phyloP scores from a whole-genome alignment of 1,284 basidiomycete genomes.

The Pseudozyma tsukubaensis region DNA sequence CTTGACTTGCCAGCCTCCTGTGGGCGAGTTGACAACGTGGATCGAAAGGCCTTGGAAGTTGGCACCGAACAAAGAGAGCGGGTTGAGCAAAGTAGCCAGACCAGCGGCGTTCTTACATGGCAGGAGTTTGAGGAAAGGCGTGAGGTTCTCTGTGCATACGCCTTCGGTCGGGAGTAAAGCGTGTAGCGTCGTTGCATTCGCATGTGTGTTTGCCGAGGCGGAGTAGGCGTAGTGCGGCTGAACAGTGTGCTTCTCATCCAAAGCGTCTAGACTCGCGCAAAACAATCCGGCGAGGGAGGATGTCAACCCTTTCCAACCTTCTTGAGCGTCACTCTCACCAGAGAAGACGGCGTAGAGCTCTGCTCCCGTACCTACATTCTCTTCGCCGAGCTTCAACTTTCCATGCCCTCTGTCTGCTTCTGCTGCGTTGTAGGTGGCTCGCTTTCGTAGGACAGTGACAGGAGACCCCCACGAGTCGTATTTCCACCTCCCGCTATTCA shows the following conservation, averaged over 20 bases:
- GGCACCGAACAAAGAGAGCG: constrained; percentile 84
- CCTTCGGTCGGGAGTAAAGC: constrained; percentile 49
- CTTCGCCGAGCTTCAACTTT: constrained; percentile 69
- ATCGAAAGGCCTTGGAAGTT: constrained; percentile 89
- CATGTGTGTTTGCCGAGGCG: not conserved
- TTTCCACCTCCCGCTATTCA: constrained; percentile 91
- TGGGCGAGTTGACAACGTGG: constrained; percentile 69
- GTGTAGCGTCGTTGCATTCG: constrained; percentile 39
- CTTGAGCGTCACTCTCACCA: constrained; percentile 71
- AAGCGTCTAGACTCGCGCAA: constrained; percentile 83
- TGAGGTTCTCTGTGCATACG: constrained; percentile 91
- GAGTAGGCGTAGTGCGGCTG: constrained; percentile 39
- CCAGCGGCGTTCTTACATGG: constrained; percentile 90
- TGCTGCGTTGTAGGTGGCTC: constrained; percentile 1
- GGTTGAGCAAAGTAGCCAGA: constrained; percentile 84
- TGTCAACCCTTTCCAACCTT: constrained; percentile 80
- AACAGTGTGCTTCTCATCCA: constrained; percentile 55
- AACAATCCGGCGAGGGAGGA: constrained; percentile 92
- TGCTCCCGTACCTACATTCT: constrained; percentile 82
- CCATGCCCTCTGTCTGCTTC: not conserved
- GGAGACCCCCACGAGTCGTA: constrained; percentile 78
- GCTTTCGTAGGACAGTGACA: constrained; percentile 10
- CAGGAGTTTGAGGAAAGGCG: constrained; percentile 91
- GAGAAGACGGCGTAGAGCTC: constrained; percentile 80
- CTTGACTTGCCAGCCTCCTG: constrained; percentile 75